phyloP scores from a whole-genome alignment of 331 rosid genomes.

The Quercus phellos region DNA sequence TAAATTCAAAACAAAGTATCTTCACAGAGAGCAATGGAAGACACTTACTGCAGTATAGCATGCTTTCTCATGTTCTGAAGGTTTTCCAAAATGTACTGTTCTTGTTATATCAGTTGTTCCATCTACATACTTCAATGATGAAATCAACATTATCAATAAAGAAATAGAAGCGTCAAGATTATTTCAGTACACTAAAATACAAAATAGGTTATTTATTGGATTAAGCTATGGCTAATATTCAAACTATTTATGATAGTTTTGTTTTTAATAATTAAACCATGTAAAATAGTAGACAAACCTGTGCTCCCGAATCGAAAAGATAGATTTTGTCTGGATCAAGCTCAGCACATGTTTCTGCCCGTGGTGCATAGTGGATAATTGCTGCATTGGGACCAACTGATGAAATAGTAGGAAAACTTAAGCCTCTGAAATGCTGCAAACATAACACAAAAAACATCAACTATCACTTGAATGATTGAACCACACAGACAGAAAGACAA shows the following conservation, averaged over 20 bases:
- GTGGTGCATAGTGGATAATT: slow-evolving; percentile 78
- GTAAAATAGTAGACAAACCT: slow-evolving; percentile 41
- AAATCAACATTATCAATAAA: slow-evolving; percentile 23
- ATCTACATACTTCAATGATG: slow-evolving; percentile 71
- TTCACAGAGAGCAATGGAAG: slow-evolving; percentile 8
- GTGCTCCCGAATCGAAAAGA: slow-evolving; percentile 97
- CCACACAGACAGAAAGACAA: slow-evolving; percentile 3
- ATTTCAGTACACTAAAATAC: slow-evolving; percentile 7
- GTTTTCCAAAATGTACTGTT: slow-evolving; percentile 94
- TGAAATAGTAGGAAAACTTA: slow-evolving; percentile 95
- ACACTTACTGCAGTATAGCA: slow-evolving; percentile 88
- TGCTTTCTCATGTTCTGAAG: slow-evolving; percentile 79
- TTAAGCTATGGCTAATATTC: background rate
- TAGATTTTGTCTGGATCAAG: slow-evolving; percentile 84
- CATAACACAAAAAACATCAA: slow-evolving; percentile 2
- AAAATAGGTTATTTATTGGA: background rate
- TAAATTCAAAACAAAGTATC: slow-evolving; percentile 1
- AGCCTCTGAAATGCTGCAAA: slow-evolving; percentile 85
- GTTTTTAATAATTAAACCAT: background rate
- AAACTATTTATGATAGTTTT: slow-evolving; percentile 1
- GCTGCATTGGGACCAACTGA: slow-evolving; percentile 99
- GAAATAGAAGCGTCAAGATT: slow-evolving; percentile 6
- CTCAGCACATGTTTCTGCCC: slow-evolving; percentile 79
- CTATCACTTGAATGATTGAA: slow-evolving; percentile 14
- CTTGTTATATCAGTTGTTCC: slow-evolving; percentile 98